Evolutionary conservation across 2,329 filamentous ascomycete genomes (phyloP).

Genomic region (Neurospora sp.): DNA sequence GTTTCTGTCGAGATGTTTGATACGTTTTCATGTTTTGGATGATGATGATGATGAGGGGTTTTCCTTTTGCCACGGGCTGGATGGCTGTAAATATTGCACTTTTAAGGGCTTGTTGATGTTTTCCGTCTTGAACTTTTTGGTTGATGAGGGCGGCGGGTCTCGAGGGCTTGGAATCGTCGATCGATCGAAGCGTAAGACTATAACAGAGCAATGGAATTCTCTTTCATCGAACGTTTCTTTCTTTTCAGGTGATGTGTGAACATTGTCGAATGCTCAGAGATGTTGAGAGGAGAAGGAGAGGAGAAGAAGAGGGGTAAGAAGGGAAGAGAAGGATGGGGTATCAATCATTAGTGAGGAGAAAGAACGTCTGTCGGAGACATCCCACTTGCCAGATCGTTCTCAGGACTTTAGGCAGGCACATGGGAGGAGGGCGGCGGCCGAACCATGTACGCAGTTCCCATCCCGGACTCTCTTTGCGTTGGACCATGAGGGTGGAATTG

Average conservation of each 20-base stretch:
- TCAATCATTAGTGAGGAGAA: neutral
- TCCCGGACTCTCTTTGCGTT: neutral
- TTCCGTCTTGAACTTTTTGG: neutral
- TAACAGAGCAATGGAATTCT: neutral
- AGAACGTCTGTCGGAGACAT: neutral
- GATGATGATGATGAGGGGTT: neutral
- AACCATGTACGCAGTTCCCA: neutral
- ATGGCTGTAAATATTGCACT: too few species aligned
- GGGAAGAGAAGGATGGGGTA: neutral
- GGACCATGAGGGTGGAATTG: neutral
- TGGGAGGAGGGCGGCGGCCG: neutral
- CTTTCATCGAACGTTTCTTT: neutral
- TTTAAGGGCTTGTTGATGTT: too few species aligned
- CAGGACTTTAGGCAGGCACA: neutral
- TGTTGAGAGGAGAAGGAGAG: neutral
- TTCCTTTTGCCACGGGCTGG: neutral
- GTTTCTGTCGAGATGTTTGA: neutral
- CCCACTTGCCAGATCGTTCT: neutral
- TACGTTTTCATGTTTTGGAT: neutral
- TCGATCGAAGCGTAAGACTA: neutral
- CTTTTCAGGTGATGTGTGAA: neutral
- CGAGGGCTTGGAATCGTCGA: neutral
- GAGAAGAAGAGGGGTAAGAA: neutral
- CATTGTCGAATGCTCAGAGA: neutral
- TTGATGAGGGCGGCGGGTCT: neutral